These are phyloP conservation scores for Monilinia fructicola DNA, from an alignment of 2,329 filamentous ascomycete genomes.

Conservation along the genomic window DNA sequence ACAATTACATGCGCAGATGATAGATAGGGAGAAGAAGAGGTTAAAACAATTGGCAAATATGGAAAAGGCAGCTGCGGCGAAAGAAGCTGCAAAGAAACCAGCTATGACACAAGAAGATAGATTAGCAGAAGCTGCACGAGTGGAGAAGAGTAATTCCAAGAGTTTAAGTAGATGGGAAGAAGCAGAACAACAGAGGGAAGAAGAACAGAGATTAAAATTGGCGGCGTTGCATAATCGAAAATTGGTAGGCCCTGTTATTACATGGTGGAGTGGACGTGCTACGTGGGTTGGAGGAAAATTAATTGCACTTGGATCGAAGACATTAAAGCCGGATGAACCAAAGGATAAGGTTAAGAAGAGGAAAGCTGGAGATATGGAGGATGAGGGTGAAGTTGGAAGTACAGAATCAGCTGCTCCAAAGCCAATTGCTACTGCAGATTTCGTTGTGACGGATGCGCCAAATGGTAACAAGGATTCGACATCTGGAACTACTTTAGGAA, in stretches of 20 bases:
- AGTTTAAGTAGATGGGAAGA: conserved; percentile 93
- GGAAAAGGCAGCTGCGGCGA: conserved; percentile 61
- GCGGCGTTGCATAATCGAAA: conserved; percentile 85
- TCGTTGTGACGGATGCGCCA: neutral
- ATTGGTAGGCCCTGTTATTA: conserved; percentile 83
- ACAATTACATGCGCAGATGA: conserved; percentile 65
- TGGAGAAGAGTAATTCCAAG: conserved; percentile 85
- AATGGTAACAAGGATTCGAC: neutral
- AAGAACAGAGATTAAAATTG: conserved; percentile 77
- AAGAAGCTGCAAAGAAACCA: conserved; percentile 70
- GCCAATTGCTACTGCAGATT: neutral
- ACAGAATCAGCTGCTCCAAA: conserved; percentile 13
- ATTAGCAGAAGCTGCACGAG: conserved; percentile 74
- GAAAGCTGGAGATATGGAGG: conserved; percentile 54
- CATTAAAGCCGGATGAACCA: conserved; percentile 58
- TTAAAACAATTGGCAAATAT: conserved; percentile 68
- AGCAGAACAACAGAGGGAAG: conserved; percentile 83
- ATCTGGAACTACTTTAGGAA: neutral
- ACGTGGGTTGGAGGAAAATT: conserved; percentile 76
- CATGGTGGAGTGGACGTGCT: conserved; percentile 90
- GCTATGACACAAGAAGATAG: conserved; percentile 87
- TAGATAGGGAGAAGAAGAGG: conserved; percentile 68
- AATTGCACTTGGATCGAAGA: conserved; percentile 63
- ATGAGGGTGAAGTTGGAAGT: conserved; percentile 25
- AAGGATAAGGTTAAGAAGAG: conserved; percentile 54